phyloP scores from a whole-genome alignment of 768 basidiomycete genomes.

The Flagelloscypha sp. region DNA sequence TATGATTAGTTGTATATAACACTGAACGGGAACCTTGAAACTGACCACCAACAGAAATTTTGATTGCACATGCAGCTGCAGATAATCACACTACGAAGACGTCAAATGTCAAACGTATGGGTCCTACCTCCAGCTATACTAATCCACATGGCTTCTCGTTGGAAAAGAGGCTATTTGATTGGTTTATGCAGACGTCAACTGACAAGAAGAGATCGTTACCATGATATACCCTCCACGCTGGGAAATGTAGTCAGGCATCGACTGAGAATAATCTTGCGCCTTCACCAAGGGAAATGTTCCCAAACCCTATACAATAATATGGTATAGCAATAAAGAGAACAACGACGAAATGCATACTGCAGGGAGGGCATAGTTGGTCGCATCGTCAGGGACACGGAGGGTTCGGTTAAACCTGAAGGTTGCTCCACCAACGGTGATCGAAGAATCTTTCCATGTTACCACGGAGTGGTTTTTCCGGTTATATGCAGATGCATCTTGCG shows the following conservation, averaged over 20 bases:
- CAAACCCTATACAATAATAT: no score
- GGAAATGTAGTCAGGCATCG: neutral
- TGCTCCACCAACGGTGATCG: no score
- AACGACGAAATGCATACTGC: neutral
- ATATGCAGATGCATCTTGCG: no score
- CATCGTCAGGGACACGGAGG: no score
- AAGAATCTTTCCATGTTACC: no score
- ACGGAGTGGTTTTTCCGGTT: no score
- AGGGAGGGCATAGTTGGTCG: neutral
- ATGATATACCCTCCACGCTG: neutral
- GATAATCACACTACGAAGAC: no score
- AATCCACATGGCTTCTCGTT: neutral
- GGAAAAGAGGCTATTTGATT: neutral
- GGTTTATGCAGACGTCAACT: neutral
- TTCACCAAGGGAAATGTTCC: neutral
- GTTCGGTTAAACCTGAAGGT: no score
- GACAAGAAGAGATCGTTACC: neutral
- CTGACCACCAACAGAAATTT: neutral
- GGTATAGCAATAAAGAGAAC: no score
- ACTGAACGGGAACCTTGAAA: neutral
- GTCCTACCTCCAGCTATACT: neutral
- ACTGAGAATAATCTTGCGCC: neutral
- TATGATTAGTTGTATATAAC: neutral
- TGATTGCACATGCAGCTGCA: neutral
- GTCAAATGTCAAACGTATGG: no score